Evolutionary conservation across 768 basidiomycete species (phyloP).

Genomic region (Pleurotus tuoliensis): DNA sequence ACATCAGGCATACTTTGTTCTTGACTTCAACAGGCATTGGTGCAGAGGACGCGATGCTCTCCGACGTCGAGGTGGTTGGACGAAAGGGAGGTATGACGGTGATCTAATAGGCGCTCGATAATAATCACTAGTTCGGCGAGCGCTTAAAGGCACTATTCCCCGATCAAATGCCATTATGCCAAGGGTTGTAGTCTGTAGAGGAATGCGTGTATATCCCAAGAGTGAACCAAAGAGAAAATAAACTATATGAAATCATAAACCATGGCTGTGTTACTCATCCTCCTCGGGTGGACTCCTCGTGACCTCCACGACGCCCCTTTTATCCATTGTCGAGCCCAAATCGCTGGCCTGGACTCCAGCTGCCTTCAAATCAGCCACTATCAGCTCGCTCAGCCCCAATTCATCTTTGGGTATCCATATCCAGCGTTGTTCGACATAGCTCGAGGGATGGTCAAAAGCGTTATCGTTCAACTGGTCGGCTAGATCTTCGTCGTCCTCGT

Average conservation of each 20-base stretch:
- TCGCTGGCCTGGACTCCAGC: slow-evolving; percentile 41
- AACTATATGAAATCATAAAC: slow-evolving; percentile 16
- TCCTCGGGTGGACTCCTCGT: slow-evolving; percentile 42
- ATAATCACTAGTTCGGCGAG: too few species aligned
- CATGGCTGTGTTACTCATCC: slow-evolving; percentile 36
- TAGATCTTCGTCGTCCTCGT: slow-evolving; percentile 24
- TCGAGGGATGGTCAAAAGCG: slow-evolving; percentile 46
- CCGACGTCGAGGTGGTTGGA: neutral
- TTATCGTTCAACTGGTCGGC: slow-evolving; percentile 31
- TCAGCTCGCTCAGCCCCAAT: slow-evolving; percentile 36
- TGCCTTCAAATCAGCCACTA: slow-evolving; percentile 32
- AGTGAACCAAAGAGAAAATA: too few species aligned
- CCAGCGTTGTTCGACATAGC: slow-evolving; percentile 40
- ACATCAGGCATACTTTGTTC: slow-evolving; percentile 93
- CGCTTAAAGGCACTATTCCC: too few species aligned
- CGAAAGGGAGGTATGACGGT: slow-evolving; percentile 4
- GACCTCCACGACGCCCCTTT: slow-evolving; percentile 40
- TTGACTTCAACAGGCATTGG: slow-evolving; percentile 43
- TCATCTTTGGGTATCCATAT: slow-evolving; percentile 43
- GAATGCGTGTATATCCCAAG: neutral
- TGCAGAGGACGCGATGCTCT: neutral
- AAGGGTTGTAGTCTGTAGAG: neutral
- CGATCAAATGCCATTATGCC: neutral
- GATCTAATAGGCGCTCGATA: neutral
- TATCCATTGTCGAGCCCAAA: slow-evolving; percentile 40